Percentiles rank a stretch among this genome's conserved stretches.
Evolutionary conservation across 2,329 filamentous ascomycete species (phyloP).

Genomic region (Scytalidium sp.): DNA sequence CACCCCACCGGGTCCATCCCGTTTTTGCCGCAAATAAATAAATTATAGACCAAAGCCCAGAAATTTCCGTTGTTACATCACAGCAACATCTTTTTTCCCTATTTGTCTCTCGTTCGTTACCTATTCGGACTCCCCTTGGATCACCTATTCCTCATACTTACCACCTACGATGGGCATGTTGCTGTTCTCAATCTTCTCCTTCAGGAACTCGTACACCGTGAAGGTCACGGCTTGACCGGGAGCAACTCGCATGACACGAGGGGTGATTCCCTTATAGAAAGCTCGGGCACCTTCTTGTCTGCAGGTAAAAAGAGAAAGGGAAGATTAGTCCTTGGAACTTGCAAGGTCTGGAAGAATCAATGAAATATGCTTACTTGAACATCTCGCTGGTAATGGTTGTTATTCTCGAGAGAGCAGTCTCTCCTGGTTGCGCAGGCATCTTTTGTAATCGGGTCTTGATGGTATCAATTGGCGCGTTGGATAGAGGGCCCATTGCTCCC

Average conservation of each 20-base stretch:
- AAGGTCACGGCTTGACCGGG: conserved; percentile 84
- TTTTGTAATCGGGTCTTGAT: conserved; percentile 98
- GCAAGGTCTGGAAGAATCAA: background rate
- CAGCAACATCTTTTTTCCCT: background rate
- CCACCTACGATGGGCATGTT: conserved; percentile 57
- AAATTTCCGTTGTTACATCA: no score
- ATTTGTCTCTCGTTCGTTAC: background rate
- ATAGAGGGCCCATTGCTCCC: conserved; percentile 92
- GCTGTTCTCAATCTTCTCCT: conserved; percentile 65
- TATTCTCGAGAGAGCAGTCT: conserved; percentile 78
- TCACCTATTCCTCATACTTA: conserved; percentile 62
- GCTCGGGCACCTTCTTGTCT: conserved; percentile 90
- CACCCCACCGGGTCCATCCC: no score
- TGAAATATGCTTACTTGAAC: conserved; percentile 61
- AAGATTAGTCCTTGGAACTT: background rate
- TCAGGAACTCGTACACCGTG: conserved; percentile 75
- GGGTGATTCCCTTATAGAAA: conserved; percentile 99
- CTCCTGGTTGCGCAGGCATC: conserved; percentile 76
- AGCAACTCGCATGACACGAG: conserved; percentile 93
- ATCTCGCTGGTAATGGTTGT: conserved; percentile 74
- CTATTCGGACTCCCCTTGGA: background rate
- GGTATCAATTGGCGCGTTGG: conserved; percentile 96
- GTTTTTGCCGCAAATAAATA: no score
- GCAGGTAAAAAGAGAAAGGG: conserved; percentile 14
- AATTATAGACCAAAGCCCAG: no score